Evolutionary conservation across 352 stramenopile species (phyloP).

Genomic region (Saprolegnia diclina): DNA sequence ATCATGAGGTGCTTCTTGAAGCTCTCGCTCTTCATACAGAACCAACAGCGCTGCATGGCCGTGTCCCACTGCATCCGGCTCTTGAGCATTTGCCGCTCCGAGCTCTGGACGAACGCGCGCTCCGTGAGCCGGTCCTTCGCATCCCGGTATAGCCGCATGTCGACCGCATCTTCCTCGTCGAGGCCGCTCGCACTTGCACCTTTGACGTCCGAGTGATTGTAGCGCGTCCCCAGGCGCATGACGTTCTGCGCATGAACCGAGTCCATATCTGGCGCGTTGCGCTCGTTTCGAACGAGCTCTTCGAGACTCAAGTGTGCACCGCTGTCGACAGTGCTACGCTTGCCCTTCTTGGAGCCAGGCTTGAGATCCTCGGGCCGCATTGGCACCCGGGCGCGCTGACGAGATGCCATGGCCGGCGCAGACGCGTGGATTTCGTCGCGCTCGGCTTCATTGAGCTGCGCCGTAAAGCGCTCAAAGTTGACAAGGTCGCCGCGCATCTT

Average conservation of each 20-base stretch:
- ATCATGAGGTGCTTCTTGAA: conserved; percentile 83
- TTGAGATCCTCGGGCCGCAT: neutral
- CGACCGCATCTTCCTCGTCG: conserved; percentile 74
- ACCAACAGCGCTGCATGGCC: conserved; percentile 52
- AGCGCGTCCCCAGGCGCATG: conserved; percentile 59
- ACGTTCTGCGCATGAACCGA: conserved; percentile 63
- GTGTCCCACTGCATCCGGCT: conserved; percentile 67
- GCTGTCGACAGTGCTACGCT: conserved; percentile 28
- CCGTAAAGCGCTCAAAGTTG: conserved; percentile 64
- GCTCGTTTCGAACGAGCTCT: conserved; percentile 74
- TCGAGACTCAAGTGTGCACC: conserved; percentile 43
- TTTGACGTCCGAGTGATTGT: conserved; percentile 63
- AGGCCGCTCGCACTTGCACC: conserved; percentile 57
- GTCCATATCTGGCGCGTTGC: conserved; percentile 57
- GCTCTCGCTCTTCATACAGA: conserved; percentile 57
- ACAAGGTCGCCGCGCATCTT: conserved; percentile 80
- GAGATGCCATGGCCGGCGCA: conserved; percentile 45
- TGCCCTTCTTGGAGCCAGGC: conserved; percentile 43
- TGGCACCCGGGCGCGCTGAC: conserved; percentile 36
- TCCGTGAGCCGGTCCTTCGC: conserved; percentile 52
- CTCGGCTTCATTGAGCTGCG: conserved; percentile 78
- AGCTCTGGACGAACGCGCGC: conserved; percentile 45
- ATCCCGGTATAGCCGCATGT: conserved; percentile 53
- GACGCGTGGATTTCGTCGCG: conserved; percentile 58
- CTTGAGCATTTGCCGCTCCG: conserved; percentile 44